These are phyloP conservation scores for Chlorella sp. DNA, from an alignment of 139 green algal genomes.

Conservation along the genomic window DNA sequence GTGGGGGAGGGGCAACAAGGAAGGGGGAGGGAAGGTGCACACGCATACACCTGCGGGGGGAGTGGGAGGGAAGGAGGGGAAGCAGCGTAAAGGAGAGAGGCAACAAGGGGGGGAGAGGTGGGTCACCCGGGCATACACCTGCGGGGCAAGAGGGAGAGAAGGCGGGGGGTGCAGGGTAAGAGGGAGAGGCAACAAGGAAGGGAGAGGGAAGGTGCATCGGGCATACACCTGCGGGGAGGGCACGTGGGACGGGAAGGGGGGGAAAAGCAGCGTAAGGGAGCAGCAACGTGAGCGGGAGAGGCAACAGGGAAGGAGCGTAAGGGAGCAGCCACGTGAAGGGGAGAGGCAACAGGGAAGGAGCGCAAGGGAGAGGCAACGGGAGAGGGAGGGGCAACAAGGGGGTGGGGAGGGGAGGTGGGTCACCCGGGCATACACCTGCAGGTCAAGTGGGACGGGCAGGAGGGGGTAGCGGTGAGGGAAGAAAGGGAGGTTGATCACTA, in stretches of 20 bases:
- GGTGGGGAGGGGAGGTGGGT: neutral
- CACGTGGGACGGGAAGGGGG: no score
- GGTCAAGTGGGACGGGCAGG: no score
- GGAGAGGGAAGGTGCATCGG: neutral
- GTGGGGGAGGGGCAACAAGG: no score
- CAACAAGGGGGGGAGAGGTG: slow-evolving; percentile 32
- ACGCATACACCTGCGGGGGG: no score
- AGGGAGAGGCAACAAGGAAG: no score
- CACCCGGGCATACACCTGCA: neutral
- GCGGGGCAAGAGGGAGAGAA: neutral
- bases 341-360: neutral
- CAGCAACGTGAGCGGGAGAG: neutral
- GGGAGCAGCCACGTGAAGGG: neutral
- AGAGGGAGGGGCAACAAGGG: no score
- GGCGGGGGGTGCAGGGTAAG: neutral
- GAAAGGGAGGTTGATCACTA: no score
- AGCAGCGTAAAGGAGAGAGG: neutral
- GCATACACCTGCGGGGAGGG: no score
- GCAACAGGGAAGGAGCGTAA: neutral
- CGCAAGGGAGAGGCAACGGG: neutral
- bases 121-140: slow-evolving; percentile 91
- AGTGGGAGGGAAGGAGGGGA: neutral
- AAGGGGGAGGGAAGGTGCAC: no score
- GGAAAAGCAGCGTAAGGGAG: neutral
- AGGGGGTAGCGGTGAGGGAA: no score